Evolutionary conservation across 371 early-diverging fungal species (phyloP).

Genomic region (Rhizopus stolonifer): DNA sequence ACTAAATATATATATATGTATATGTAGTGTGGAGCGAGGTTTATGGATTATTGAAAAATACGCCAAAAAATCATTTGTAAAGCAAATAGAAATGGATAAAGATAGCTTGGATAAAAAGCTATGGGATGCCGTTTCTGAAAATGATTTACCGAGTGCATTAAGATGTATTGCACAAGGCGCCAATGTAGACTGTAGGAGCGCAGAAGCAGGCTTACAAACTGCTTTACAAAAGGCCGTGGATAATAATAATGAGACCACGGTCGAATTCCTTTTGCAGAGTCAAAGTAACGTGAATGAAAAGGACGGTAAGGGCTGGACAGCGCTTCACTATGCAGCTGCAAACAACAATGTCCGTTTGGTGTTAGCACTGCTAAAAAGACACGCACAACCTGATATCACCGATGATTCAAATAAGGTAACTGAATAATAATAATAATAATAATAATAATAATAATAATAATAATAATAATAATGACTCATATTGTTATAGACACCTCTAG

Average conservation of each 20-base stretch:
- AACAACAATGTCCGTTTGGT: constrained; percentile 66
- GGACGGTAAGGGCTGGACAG: constrained; percentile 70
- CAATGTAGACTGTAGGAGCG: constrained; percentile 66
- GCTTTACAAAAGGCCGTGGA: constrained; percentile 67
- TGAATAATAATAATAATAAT: too few species aligned
- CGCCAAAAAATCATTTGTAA: constrained; percentile 64
- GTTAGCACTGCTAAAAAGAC: constrained; percentile 62
- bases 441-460: too few species aligned
- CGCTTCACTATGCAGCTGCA: constrained; percentile 77
- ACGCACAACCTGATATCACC: constrained; percentile 66
- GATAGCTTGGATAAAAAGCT: constrained; percentile 38
- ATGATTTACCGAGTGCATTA: constrained; percentile 60
- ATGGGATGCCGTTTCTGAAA: constrained; percentile 57
- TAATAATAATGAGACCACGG: constrained; percentile 53
- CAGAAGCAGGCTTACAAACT: constrained; percentile 48
- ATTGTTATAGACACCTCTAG: constrained; percentile 61
- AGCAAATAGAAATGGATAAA: constrained; percentile 22
- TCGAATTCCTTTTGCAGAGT: constrained; percentile 75
- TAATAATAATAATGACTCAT: background rate
- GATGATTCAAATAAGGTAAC: constrained; percentile 58
- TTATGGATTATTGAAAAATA: constrained; percentile 78
- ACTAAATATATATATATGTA: background rate
- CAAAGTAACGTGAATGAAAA: constrained; percentile 60
- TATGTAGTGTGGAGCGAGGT: constrained; percentile 58
- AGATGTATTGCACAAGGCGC: constrained; percentile 72